Base-by-base conservation (phyloP, 352 stramenopile genomes). In the Pythium sukuiense region DNA sequence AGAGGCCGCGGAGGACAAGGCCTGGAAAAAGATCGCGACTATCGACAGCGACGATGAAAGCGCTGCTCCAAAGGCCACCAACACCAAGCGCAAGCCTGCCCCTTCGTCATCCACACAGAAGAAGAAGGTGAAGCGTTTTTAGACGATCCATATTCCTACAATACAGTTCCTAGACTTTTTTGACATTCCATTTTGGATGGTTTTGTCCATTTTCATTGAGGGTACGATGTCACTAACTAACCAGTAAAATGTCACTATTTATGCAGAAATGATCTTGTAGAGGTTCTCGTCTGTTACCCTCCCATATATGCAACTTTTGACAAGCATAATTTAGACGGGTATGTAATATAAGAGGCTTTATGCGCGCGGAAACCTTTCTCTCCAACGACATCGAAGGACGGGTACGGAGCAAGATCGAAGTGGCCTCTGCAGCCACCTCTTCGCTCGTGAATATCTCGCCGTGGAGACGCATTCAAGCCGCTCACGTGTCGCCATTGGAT, bases 1-100 rank as follows among this genome's bases (percentile, higher is more conserved):
- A 8, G 84, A 89, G 64, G 80, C 80, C 0, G 79, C 66, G 0
- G 85, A 93, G 37, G 79, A 88, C 20, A 76, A 80, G 32, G 82
- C 80, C 6, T 93, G 85, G 85, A 90, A 87, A 61, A 79, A 88
- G 48, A 73, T 79, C 5, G 77, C 66, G 3, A 69, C 37, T 2
- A 55, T 89, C 29, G 78, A 82, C 53, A 89, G 77, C 56, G 79
- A 90, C 37, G 60, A 87, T 27, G 81, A 89, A 18, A 45, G n/a
- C 32, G 32, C 46, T 13, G 16, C 45, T 6, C 63, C 39, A 35
- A 24, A 41, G 20, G 63, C 46, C 12, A 74, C 72, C 61, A 77
- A 54, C 46, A 59, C 55, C 7, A 74, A 70, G 52, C 74, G 76
- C 58, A 76, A 82, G 74, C 49, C 68, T 45, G 56, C 61, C 2